Evolutionary conservation across 108 stramenopile species (phyloP), one percentile per base, ranked within the genome.

Genomic region (Epithemia pelagica): DNA sequence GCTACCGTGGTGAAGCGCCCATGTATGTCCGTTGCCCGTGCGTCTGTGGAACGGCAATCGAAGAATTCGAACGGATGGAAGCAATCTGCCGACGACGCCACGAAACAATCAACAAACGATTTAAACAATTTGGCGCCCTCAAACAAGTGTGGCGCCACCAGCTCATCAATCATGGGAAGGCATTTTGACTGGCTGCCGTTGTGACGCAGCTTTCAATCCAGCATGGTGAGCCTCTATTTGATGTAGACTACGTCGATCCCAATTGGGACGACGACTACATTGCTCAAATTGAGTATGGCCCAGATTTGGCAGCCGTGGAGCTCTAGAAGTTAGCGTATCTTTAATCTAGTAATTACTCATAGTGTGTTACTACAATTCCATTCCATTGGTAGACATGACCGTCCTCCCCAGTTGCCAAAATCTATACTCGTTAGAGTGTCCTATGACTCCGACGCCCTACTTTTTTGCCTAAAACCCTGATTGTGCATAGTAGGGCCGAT

Each of bases 91-190:
- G 70, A 2, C 28, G 28, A 10, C 53, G 66, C 2, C 78, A 79
- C 15, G 78, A 79, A 58, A 72, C 68, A 68, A 30, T 71, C 0
- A 79, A 79, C 52, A 54, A 55, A 30, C 59, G 64, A 24, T 74
- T 79, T 59, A 79, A 75, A 54, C 37, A 73, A 19, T 73, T 28
- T 25, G 52, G 28, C 2, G 28, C 30, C 7, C 27, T 76, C 33
- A 1, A 32, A 15, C 25, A 66, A 25, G 26, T 61, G 3, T 76
- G 54, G 27, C 69, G 69, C 0, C 74, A 75, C 32, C 3, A 28
- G 8, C 18, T 61, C 7, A 3, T 7, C 8, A 29, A 10, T 15
- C 61, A 61, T 15, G 15, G 37, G 15, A 46, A 10, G 5, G 37
- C 37, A 10, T 46, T 46, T 46, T 10, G 37, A 26, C 15, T 7